Percentiles rank a stretch among this genome's conserved stretches.
Conservation (phyloP, 1,139 yeast species). For the Suhomyces bribrorum region DNA sequence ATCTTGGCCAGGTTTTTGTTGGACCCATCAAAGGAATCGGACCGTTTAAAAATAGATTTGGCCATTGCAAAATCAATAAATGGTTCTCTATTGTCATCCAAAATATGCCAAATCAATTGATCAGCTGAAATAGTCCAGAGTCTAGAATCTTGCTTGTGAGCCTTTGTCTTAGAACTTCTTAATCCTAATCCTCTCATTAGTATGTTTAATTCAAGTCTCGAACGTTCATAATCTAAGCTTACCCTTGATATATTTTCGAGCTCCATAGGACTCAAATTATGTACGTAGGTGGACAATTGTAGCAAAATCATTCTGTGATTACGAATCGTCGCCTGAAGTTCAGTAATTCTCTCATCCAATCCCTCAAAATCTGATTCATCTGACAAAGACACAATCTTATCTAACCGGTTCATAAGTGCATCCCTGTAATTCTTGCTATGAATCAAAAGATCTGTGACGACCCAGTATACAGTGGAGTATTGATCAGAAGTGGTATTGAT, state of each 20-base stretch:
- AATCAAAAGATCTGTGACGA: constrained; percentile 64
- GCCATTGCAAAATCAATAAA: constrained; percentile 74
- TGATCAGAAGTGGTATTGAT: constrained; percentile 74
- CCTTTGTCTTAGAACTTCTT: constrained; percentile 39
- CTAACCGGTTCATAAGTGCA: constrained; percentile 57
- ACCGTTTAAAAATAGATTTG: constrained; percentile 58
- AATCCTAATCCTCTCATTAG: constrained; percentile 67
- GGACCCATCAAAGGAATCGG: constrained; percentile 54
- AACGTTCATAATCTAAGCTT: constrained; percentile 59
- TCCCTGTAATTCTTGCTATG: constrained; percentile 65
- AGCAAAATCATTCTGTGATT: constrained; percentile 46
- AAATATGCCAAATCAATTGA: constrained; percentile 70
- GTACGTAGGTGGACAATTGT: constrained; percentile 38
- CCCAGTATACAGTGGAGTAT: constrained; percentile 64
- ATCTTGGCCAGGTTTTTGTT: constrained; percentile 64
- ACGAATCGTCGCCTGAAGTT: constrained; percentile 58
- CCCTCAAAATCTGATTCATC: constrained; percentile 65
- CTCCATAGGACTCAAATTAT: constrained; percentile 26
- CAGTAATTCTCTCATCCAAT: constrained; percentile 52
- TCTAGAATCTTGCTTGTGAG: constrained; percentile 30
- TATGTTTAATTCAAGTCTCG: constrained; percentile 59
- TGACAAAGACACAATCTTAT: constrained; percentile 66
- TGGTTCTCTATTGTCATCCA: constrained; percentile 56
- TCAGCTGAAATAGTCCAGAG: constrained; percentile 51
- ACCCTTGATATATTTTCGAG: constrained; percentile 37